Evolutionary conservation across 139 green algal species (phyloP), one percentile per base, ranked within the genome.

Genomic region (Volvox reticuliferus): DNA sequence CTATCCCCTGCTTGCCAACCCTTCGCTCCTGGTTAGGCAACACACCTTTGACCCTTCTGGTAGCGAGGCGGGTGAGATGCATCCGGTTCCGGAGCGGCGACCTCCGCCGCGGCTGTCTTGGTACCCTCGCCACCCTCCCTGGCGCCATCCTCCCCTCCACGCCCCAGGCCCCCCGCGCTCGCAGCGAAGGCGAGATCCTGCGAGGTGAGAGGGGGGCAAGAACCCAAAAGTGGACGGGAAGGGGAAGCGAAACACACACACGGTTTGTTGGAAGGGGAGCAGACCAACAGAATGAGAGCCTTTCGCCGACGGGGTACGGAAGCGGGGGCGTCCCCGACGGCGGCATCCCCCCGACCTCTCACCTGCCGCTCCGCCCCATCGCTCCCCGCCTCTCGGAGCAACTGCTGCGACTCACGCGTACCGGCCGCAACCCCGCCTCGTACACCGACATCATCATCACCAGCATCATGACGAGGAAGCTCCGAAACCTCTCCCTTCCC

Each of bases 11-110:
- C n/a, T n/a, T n/a, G n/a, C n/a, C n/a, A n/a, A n/a, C n/a, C n/a
- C n/a, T n/a, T n/a, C 61, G 19, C 26, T 24, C 20, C 61, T 18
- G 19, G 78, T 63, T 18, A 24, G 87, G 62, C 65, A 26, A 63
- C 44, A 22, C 63, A 84, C 55, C 79, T 87, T 16, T 78, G 63
- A 16, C 50, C 79, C 32, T 91, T 37, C 30, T 93, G 88, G 24
- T 81, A 67, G 44, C 84, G 61, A 35, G 78, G 62, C 12, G n/a
- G 19, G 50, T 88, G 82, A 77, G 84, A 77, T 55, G 81, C 62
- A 75, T 82, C 82, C 0, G 28, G 44, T 55, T 9, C 71, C 20
- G 32, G 67, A 28, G 67, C 6, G 22, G 67, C 24, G 6, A 12
- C 67, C 67, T 5, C 67, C 67, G 67, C 67, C 67, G 67, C 67